Base-by-base conservation (phyloP, 192 early-diverging fungal genomes). In the Coemansia sp. region DNA sequence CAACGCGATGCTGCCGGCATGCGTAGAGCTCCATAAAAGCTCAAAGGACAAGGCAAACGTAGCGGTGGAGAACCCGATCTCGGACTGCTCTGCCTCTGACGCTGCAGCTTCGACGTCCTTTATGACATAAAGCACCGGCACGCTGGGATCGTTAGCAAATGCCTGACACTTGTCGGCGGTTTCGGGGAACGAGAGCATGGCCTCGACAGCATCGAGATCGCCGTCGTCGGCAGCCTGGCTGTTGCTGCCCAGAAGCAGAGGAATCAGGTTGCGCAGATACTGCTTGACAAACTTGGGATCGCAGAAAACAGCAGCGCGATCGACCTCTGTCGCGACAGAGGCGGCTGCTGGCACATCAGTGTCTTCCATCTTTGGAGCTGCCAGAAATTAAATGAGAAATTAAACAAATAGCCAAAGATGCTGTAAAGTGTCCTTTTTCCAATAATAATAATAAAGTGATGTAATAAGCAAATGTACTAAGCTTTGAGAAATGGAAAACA, bases 131-230 rank as follows among this genome's bases (percentile, higher is more conserved):
- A 95, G 73, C 2, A 88, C 92, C 4, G 88, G 88, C 0, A 85
- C 69, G 40, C 85, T 84, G 1, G 87, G 72, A 64, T 96, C 94
- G 56, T 85, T 88, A 12, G 91, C 88, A 82, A 95, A 96, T 17
- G 86, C 78, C 50, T 75, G 84, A 64, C 89, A 88, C 75, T 85
- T 90, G 45, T 90, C 92, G 10, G 80, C 66, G n/a, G 88, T 85
- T 28, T 93, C 93, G 29, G 88, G 83, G 51, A 82, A 81, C 18
- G 85, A 63, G 59, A 89, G 87, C 49, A 92, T 73, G 8, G 88
- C 84, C 34, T 59, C 67, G 64, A 86, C 73, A 2, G 90, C 77
- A 36, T 92, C 89, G 7, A 72, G 38, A 48, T 69, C 69, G 38
- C 52, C 30, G 11, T 77, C 71, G 4, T 87, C 88, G 30, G 69